Conservation (phyloP, 2,329 filamentous ascomycete species). For the Trichophyton equinum region DNA sequence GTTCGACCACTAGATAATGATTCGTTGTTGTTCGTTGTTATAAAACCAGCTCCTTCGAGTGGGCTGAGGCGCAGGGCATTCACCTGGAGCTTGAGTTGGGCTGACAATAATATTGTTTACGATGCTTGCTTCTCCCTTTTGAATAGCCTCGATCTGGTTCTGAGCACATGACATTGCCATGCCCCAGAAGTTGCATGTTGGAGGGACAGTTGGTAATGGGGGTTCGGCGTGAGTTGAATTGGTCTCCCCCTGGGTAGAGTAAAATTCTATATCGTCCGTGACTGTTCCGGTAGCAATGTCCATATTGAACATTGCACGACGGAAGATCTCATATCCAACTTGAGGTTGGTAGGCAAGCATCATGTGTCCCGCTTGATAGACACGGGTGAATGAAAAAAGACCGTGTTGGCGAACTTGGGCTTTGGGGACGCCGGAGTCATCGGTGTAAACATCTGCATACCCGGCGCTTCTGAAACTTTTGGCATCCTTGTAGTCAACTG, state of each 20-base stretch:
- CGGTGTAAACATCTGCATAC: slow-evolving; percentile 59
- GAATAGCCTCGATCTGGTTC: slow-evolving; percentile 6
- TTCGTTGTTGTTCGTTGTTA: background rate
- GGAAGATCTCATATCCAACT: slow-evolving; percentile 42
- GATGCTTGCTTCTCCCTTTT: slow-evolving; percentile 2
- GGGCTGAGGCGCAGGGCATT: background rate
- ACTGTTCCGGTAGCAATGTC: slow-evolving; percentile 25
- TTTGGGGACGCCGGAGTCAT: slow-evolving; percentile 39
- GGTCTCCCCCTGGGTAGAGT: slow-evolving; percentile 41
- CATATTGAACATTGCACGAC: slow-evolving; percentile 34
- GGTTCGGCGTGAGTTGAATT: slow-evolving; percentile 47
- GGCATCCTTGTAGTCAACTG: slow-evolving; percentile 39
- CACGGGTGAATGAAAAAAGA: slow-evolving; percentile 56
- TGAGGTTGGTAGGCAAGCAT: slow-evolving; percentile 42
- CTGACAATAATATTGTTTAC: slow-evolving; percentile 1
- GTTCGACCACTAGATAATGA: background rate
- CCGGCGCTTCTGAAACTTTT: slow-evolving; percentile 51
- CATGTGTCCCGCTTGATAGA: slow-evolving; percentile 43
- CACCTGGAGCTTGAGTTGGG: background rate
- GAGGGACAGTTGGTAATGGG: slow-evolving; percentile 36
- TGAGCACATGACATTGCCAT: background rate
- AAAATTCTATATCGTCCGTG: background rate
- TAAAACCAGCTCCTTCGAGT: background rate
- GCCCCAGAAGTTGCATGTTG: slow-evolving; percentile 46
- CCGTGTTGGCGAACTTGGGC: slow-evolving; percentile 65